Evolutionary conservation across 2,329 filamentous ascomycete species (phyloP).

Genomic region (Curvularia lunata): DNA sequence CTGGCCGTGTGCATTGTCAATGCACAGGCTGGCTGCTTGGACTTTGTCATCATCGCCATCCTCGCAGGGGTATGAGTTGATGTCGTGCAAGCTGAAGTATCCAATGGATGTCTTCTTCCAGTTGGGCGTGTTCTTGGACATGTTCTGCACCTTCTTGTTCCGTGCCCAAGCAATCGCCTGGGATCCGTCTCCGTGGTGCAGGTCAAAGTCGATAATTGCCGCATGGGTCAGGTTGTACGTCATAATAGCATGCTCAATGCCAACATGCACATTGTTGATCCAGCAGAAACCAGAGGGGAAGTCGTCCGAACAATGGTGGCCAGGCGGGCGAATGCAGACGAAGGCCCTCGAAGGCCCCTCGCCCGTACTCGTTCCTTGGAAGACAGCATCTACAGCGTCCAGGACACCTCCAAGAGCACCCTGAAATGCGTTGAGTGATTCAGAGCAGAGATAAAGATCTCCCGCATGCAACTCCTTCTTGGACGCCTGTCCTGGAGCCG

Average conservation of each 20-base stretch:
- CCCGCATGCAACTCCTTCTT: constrained; percentile 79
- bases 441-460: constrained; percentile 87
- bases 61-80: constrained; percentile 98
- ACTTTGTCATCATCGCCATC: constrained; percentile 92
- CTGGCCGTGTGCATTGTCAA: constrained; percentile 93
- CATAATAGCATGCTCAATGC: constrained; percentile 87
- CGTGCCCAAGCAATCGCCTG: constrained; percentile 92
- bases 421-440: constrained; percentile 86
- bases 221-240: constrained; percentile 89
- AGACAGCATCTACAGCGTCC: constrained; percentile 88
- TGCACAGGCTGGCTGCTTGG: constrained; percentile 89
- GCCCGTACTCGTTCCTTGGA: constrained; percentile 58
- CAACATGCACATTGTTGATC: constrained; percentile 98
- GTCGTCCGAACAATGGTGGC: constrained; percentile 90
- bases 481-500: constrained; percentile 55
- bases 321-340: constrained; percentile 89
- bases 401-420: constrained; percentile 91
- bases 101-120: constrained; percentile 89
- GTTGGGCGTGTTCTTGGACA: constrained; percentile 72
- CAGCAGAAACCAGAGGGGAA: constrained; percentile 97
- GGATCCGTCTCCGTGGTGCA: constrained; percentile 68
- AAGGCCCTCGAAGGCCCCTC: constrained; percentile 77
- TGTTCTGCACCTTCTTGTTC: constrained; percentile 70
- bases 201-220: constrained; percentile 64
- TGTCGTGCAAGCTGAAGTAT: constrained; percentile 96